These are phyloP conservation scores for Plasmodium inui DNA, from an alignment of 169 alveolate genomes.

Conservation along the genomic window DNA sequence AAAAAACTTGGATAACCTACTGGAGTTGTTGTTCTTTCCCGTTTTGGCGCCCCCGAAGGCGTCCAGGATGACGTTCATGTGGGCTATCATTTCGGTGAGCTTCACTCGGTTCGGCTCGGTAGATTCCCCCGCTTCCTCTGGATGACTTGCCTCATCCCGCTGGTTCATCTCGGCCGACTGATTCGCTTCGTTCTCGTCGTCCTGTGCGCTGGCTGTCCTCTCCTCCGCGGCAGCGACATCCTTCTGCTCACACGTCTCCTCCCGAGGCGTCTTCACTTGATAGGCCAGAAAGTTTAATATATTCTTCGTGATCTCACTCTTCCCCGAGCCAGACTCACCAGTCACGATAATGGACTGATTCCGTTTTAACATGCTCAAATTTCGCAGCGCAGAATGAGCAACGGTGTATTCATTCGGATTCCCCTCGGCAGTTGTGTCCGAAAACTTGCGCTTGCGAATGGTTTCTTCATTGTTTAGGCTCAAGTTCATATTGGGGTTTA, in stretches of 20 bases:
- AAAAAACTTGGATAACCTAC: constrained; percentile 29
- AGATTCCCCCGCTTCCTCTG: background rate
- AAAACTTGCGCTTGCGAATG: constrained; percentile 24
- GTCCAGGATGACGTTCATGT: constrained; percentile 11
- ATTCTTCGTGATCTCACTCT: constrained; percentile 93
- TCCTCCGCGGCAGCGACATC: background rate
- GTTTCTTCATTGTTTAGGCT: background rate
- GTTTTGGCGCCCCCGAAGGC: constrained; percentile 62
- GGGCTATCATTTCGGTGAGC: constrained; percentile 6
- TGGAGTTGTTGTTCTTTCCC: constrained; percentile 33
- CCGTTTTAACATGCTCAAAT: constrained; percentile 28
- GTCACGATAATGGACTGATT: constrained; percentile 93
- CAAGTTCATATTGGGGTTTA: constrained; percentile 15
- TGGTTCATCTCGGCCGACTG: background rate
- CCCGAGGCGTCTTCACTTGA: background rate
- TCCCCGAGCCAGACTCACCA: constrained; percentile 96
- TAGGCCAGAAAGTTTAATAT: constrained; percentile 89
- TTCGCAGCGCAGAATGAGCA: constrained; percentile 17
- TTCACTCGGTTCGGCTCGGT: background rate
- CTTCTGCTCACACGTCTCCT: background rate
- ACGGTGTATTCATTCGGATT: constrained; percentile 25
- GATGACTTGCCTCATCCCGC: background rate
- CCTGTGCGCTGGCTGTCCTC: background rate
- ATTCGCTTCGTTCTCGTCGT: background rate
- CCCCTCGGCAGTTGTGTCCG: background rate